Percentiles rank a stretch among this genome's conserved stretches.
Evolutionary conservation across 2,329 filamentous ascomycete genomes (phyloP).

Genomic region (Thelonectria blattea): DNA sequence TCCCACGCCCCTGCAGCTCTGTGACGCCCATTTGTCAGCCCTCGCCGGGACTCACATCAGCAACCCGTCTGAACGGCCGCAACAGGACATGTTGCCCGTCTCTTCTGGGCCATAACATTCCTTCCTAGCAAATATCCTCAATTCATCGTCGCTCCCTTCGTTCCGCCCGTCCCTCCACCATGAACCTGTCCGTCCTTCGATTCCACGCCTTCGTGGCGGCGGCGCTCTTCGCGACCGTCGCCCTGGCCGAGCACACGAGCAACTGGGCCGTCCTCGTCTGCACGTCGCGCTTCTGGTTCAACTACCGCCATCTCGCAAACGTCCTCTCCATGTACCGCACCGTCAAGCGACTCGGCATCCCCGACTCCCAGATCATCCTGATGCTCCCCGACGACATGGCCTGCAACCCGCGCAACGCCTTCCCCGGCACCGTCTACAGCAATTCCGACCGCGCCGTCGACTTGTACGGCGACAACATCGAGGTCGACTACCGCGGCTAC

Average conservation of each 20-base stretch:
- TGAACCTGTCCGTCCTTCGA: conserved; percentile 57
- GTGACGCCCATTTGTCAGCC: conserved; percentile 33
- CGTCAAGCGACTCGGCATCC: conserved; percentile 96
- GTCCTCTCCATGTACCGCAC: conserved; percentile 97
- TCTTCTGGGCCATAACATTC: conserved; percentile 22
- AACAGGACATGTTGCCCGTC: conserved; percentile 27
- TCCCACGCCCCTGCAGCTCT: no score
- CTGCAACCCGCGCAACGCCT: conserved; percentile 97
- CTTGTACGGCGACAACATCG: conserved; percentile 97
- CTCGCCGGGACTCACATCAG: conserved; percentile 24
- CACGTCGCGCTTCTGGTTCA: conserved; percentile 99
- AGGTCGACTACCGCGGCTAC: conserved; percentile 97
- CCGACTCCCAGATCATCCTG: conserved; percentile 98
- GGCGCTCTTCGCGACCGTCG: conserved; percentile 52
- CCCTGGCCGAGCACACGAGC: conserved; percentile 82
- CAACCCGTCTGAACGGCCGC: conserved; percentile 16
- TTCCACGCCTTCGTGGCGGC: conserved; percentile 57
- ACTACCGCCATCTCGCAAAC: conserved; percentile 97
- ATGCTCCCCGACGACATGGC: conserved; percentile 99
- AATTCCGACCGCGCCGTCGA: conserved; percentile 96
- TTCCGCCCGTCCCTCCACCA: conserved; percentile 38
- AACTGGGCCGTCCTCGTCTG: conserved; percentile 99
- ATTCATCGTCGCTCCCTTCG: neutral
- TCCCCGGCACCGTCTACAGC: conserved; percentile 97
- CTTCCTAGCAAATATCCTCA: conserved; percentile 2